Evolutionary conservation across 2,329 filamentous ascomycete genomes (phyloP).

Genomic region (Emergomyces pasteurianus): DNA sequence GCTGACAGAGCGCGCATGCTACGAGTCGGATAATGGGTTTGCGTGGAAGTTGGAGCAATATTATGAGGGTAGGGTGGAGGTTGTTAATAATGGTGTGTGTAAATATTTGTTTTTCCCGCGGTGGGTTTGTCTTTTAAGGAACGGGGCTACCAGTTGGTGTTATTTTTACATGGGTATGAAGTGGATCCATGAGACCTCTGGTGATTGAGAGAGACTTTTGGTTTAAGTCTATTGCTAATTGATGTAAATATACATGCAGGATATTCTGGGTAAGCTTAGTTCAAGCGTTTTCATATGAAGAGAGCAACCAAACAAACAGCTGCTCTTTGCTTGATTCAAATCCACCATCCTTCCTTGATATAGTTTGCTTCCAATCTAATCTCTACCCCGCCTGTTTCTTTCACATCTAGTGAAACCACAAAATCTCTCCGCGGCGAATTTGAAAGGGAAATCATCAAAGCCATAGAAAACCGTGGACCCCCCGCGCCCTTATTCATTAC

Average conservation of each 20-base stretch:
- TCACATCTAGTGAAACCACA: conserved; percentile 9
- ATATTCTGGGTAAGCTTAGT: conserved; percentile 10
- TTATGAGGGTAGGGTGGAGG: conserved; percentile 12
- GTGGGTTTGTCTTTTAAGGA: neutral
- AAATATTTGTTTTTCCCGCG: neutral
- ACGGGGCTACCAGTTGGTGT: neutral
- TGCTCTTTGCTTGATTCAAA: no score
- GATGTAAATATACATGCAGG: conserved; percentile 2
- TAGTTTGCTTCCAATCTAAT: neutral
- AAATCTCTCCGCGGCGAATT: conserved; percentile 8
- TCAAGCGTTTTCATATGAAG: neutral
- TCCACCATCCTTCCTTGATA: no score
- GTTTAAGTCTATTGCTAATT: neutral
- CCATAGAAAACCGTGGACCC: conserved; percentile 6
- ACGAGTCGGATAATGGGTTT: conserved; percentile 10
- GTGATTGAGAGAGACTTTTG: neutral
- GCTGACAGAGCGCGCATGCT: conserved; percentile 11
- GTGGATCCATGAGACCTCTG: neutral
- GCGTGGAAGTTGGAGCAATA: conserved; percentile 11
- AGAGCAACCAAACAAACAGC: neutral
- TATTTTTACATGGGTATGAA: neutral
- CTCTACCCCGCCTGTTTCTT: neutral
- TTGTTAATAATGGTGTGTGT: conserved; percentile 12
- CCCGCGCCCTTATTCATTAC: conserved; percentile 26
- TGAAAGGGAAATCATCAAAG: conserved; percentile 5